Conservation (phyloP, 164 flowering plant genomes). For the Chimonanthus praecox region DNA sequence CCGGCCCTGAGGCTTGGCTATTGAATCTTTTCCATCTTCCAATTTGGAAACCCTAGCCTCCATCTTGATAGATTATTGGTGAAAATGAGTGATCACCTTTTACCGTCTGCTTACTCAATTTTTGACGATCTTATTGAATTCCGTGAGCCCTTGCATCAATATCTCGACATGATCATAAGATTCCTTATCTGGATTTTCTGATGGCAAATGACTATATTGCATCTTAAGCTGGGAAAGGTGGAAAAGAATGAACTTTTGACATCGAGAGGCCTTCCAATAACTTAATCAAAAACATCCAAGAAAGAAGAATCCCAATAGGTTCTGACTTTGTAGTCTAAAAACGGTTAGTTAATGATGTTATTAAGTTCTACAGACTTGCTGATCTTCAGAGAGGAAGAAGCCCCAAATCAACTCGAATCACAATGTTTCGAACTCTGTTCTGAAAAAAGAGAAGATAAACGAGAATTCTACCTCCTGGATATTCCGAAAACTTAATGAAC, state of each 20-base stretch:
- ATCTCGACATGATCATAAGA: neutral
- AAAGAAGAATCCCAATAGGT: neutral
- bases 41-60: slow-evolving; percentile 19
- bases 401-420: neutral
- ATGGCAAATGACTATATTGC: slow-evolving; percentile 1
- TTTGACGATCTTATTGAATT: neutral
- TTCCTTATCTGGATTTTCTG: neutral
- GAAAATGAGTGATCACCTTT: neutral
- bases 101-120: slow-evolving; percentile 6
- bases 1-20: slow-evolving; percentile 25
- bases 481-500: neutral
- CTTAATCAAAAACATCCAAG: neutral
- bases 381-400: neutral
- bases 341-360: neutral
- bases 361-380: neutral
- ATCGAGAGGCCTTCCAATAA: neutral
- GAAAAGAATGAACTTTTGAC: neutral
- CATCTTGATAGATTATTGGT: slow-evolving; percentile 20
- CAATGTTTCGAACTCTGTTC: neutral
- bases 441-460: neutral
- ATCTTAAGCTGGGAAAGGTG: neutral
- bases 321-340: neutral
- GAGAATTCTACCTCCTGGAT: neutral
- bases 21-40: slow-evolving; percentile 56
- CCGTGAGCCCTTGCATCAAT: neutral